Conservation (phyloP, 2,329 filamentous ascomycete species). For the Alternaria sp. region DNA sequence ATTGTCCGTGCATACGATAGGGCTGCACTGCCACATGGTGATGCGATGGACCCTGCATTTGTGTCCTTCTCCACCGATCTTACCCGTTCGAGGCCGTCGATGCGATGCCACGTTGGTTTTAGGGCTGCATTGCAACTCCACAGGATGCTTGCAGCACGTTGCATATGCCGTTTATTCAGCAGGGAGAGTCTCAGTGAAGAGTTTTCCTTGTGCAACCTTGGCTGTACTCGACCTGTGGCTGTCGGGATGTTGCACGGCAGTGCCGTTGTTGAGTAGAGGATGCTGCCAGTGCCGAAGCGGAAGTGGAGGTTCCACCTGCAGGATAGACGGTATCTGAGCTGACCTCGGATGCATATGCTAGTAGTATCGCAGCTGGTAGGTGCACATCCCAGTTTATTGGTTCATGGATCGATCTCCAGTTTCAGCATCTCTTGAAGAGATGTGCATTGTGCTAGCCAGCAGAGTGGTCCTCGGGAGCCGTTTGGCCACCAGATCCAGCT, state of each 20-base stretch:
- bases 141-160: slow-evolving; percentile 14
- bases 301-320: slow-evolving; percentile 11
- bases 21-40: slow-evolving; percentile 27
- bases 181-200: slow-evolving; percentile 13
- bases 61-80: slow-evolving; percentile 4
- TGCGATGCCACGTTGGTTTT: slow-evolving; percentile 21
- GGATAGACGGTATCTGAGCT: slow-evolving; percentile 2
- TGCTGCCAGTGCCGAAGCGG: slow-evolving; percentile 3
- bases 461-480: slow-evolving; percentile 15
- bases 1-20: slow-evolving; percentile 21
- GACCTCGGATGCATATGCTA: neutral
- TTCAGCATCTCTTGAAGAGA: slow-evolving; percentile 12
- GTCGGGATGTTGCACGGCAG: slow-evolving; percentile 1
- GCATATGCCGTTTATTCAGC: slow-evolving; percentile 12
- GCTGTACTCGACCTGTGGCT: neutral
- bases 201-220: slow-evolving; percentile 11
- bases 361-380: slow-evolving; percentile 1
- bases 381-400: slow-evolving; percentile 13
- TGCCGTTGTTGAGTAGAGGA: neutral
- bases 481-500: slow-evolving; percentile 25
- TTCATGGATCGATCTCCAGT: slow-evolving; percentile 8
- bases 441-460: slow-evolving; percentile 8
- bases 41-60: slow-evolving; percentile 19
- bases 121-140: slow-evolving; percentile 5
- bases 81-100: slow-evolving; percentile 9